These are phyloP conservation scores for Solanum aculeatissimum DNA, from an alignment of 305 asterid genomes.

Conservation along the genomic window DNA sequence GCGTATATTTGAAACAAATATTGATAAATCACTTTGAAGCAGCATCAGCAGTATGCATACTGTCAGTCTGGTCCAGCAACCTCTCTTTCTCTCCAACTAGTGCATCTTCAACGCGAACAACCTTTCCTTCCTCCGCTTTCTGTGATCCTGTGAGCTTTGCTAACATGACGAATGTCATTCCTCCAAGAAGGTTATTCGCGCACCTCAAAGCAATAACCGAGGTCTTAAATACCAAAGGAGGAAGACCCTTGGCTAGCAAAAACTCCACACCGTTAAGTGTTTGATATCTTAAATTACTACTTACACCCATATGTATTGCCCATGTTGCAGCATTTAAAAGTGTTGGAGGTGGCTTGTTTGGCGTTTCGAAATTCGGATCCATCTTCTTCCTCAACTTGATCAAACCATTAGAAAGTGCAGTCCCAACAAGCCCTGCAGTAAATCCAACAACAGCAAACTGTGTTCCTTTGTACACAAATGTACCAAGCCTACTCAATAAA, in stretches of 20 bases:
- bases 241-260: slow-evolving; percentile 37
- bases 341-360: slow-evolving; percentile 63
- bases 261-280: slow-evolving; percentile 57
- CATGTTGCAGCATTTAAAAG: slow-evolving; percentile 55
- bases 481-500: slow-evolving; percentile 42
- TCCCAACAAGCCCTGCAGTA: slow-evolving; percentile 59
- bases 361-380: slow-evolving; percentile 55
- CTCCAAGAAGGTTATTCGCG: slow-evolving; percentile 63
- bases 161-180: slow-evolving; percentile 53
- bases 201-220: slow-evolving; percentile 52
- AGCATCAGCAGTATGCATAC: slow-evolving; percentile 14
- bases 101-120: slow-evolving; percentile 4
- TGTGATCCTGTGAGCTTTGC: slow-evolving; percentile 74
- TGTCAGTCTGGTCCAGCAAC: slow-evolving; percentile 17
- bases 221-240: slow-evolving; percentile 43
- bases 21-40: slow-evolving; percentile 18
- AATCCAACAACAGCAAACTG: slow-evolving; percentile 60
- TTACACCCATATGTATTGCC: slow-evolving; percentile 68
- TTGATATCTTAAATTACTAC: slow-evolving; percentile 67
- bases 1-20: neutral
- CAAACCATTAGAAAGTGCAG: slow-evolving; percentile 57
- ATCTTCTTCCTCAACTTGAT: slow-evolving; percentile 28
- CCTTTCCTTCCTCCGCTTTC: slow-evolving; percentile 22
- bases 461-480: slow-evolving; percentile 52
- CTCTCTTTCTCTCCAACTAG: slow-evolving; percentile 23